phyloP scores from a whole-genome alignment of 2,329 filamentous ascomycete species.

The Xylariales sp. region DNA sequence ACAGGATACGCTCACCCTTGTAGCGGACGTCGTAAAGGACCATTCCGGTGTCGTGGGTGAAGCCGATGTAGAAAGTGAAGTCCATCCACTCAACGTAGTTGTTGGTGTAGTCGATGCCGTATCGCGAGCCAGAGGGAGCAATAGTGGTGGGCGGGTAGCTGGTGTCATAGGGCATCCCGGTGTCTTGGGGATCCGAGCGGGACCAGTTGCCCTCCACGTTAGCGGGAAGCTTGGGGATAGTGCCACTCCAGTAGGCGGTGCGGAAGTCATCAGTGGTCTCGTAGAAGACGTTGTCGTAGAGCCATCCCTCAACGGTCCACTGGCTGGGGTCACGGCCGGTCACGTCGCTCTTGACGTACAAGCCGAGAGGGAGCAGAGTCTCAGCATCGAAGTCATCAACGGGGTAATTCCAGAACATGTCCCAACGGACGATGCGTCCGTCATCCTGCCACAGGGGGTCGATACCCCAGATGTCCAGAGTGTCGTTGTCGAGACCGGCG shows the following conservation, averaged over 20 bases:
- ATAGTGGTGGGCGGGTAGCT: constrained; percentile 31
- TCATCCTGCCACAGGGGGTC: constrained; percentile 37
- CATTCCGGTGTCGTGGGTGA: constrained; percentile 43
- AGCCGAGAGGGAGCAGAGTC: constrained; percentile 39
- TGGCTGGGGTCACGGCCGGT: constrained; percentile 44
- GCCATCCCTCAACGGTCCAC: constrained; percentile 49
- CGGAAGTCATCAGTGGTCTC: constrained; percentile 42
- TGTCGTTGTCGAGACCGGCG: constrained; percentile 35
- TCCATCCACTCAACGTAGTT: constrained; percentile 48
- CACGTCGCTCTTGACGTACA: constrained; percentile 40
- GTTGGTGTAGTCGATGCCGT: constrained; percentile 33
- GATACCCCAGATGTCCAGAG: constrained; percentile 31
- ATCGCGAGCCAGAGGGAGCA: constrained; percentile 34
- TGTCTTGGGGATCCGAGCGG: constrained; percentile 34
- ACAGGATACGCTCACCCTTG: constrained; percentile 50
- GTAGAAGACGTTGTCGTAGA: constrained; percentile 52
- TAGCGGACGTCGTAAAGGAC: constrained; percentile 46
- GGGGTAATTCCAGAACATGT: constrained; percentile 36
- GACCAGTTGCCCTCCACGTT: constrained; percentile 46
- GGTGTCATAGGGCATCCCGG: constrained; percentile 29
- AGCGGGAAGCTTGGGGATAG: constrained; percentile 41
- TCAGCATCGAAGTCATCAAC: constrained; percentile 33
- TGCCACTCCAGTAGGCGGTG: constrained; percentile 33
- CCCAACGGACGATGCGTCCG: constrained; percentile 41
- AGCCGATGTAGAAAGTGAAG: constrained; percentile 47